These are phyloP conservation scores for Aspergillus udagawae DNA, from an alignment of 2,329 filamentous ascomycete genomes.

Conservation along the genomic window DNA sequence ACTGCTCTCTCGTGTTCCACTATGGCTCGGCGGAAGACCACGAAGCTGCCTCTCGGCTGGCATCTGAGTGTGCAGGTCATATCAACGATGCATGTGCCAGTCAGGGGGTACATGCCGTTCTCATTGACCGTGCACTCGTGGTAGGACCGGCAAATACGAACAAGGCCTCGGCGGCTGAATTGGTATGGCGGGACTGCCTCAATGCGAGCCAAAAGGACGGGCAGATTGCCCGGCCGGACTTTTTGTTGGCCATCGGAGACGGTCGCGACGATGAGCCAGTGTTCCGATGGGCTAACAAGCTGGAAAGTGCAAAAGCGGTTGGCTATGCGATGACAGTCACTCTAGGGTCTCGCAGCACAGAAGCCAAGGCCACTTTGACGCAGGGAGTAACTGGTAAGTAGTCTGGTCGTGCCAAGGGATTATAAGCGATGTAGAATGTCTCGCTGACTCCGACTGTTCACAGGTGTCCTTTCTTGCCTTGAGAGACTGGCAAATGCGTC, in stretches of 20 bases:
- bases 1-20: constrained; percentile 87
- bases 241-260: constrained; percentile 84
- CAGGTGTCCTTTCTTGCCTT: constrained; percentile 51
- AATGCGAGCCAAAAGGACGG: constrained; percentile 47
- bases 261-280: constrained; percentile 91
- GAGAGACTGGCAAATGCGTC: constrained; percentile 46
- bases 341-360: constrained; percentile 80
- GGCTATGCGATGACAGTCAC: constrained; percentile 78
- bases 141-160: constrained; percentile 85
- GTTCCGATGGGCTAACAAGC: constrained; percentile 86
- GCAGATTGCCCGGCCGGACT: constrained; percentile 58
- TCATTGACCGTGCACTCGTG: constrained; percentile 72
- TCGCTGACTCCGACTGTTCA: constrained; percentile 12
- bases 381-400: constrained; percentile 84
- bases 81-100: constrained; percentile 90
- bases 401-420: neutral
- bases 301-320: constrained; percentile 57
- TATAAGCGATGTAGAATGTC: neutral
- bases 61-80: constrained; percentile 85
- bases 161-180: constrained; percentile 76
- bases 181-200: constrained; percentile 65
- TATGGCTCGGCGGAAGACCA: constrained; percentile 79
- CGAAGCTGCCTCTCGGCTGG: constrained; percentile 70
- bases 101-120: constrained; percentile 78
- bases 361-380: constrained; percentile 78